A percentile compares a stretch with the other conserved stretches of the same genome.
Evolutionary conservation across 2,329 filamentous ascomycete species (phyloP).

Genomic region (Stagonosporopsis cucurbitacearum): DNA sequence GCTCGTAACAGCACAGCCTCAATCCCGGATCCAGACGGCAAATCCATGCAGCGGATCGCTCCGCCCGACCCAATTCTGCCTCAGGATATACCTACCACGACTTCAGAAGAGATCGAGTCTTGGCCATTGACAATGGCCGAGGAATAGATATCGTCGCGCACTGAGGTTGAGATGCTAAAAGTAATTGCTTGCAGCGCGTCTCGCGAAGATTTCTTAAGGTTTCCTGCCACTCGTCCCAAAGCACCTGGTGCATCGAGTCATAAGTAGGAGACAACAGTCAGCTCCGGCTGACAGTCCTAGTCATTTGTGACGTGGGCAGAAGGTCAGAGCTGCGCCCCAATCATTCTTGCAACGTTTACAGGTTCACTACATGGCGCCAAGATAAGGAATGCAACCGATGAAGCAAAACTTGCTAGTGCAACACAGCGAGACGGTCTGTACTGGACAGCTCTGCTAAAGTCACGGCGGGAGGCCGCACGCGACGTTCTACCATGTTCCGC

Average conservation of each 20-base stretch:
- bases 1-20: constrained; percentile 63
- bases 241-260: constrained; percentile 39
- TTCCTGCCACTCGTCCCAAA: constrained; percentile 71
- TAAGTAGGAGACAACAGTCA: constrained; percentile 1
- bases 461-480: constrained; percentile 32
- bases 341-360: constrained; percentile 6
- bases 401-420: constrained; percentile 38
- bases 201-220: constrained; percentile 33
- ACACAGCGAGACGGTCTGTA: constrained; percentile 47
- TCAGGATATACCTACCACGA: constrained; percentile 63
- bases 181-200: constrained; percentile 11
- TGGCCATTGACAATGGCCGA: constrained; percentile 63
- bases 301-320: background rate
- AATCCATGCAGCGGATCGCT: constrained; percentile 63
- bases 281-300: background rate
- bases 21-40: constrained; percentile 12
- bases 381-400: constrained; percentile 11
- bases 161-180: constrained; percentile 77
- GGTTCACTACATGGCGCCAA: constrained; percentile 4
- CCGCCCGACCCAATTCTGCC: constrained; percentile 71
- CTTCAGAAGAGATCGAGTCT: constrained; percentile 66
- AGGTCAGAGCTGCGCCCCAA: constrained; percentile 11
- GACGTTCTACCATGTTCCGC: constrained; percentile 53
- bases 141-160: constrained; percentile 70
- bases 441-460: constrained; percentile 18